Percentiles rank a stretch among this genome's conserved stretches.
Conservation (phyloP, 306 rosid genomes). For the Acacia acuminata region DNA sequence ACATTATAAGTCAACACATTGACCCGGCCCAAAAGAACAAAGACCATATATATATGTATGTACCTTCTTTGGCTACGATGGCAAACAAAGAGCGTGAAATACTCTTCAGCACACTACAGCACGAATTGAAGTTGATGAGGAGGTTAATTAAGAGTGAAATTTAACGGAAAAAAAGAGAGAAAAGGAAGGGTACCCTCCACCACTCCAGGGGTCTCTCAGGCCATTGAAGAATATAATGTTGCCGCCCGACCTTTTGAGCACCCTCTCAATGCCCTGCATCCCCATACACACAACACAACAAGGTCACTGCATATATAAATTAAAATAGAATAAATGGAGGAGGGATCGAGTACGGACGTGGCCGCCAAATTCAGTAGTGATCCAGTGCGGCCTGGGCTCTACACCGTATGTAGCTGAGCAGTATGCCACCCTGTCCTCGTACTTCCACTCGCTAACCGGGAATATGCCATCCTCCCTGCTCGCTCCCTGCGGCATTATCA, state of each 20-base stretch:
- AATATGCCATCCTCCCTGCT: slow-evolving; percentile 61
- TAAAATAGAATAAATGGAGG: neutral
- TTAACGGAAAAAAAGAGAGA: neutral
- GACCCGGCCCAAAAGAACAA: neutral
- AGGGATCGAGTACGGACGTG: neutral
- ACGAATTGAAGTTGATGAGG: neutral
- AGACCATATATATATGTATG: neutral
- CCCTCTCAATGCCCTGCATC: slow-evolving; percentile 54
- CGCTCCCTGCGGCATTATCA: slow-evolving; percentile 64
- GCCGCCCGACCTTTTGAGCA: slow-evolving; percentile 70
- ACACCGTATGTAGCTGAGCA: slow-evolving; percentile 30
- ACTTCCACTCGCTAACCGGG: slow-evolving; percentile 53
- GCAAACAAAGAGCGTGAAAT: slow-evolving; percentile 64
- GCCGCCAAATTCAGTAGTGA: slow-evolving; percentile 79
- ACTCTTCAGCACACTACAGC: slow-evolving; percentile 69
- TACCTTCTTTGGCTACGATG: slow-evolving; percentile 80
- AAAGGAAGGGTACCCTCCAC: slow-evolving; percentile 75
- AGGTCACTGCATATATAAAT: too few species aligned
- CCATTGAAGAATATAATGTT: slow-evolving; percentile 93
- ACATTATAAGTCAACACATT: neutral
- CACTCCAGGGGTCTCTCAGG: slow-evolving; percentile 96
- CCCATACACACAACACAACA: neutral
- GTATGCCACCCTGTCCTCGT: neutral
- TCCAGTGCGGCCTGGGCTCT: slow-evolving; percentile 71
- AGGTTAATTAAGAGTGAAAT: neutral